Percentiles rank a stretch among this genome's conserved stretches.
Evolutionary conservation across 2,329 filamentous ascomycete species (phyloP).

Genomic region (Hypoxylon sp.): DNA sequence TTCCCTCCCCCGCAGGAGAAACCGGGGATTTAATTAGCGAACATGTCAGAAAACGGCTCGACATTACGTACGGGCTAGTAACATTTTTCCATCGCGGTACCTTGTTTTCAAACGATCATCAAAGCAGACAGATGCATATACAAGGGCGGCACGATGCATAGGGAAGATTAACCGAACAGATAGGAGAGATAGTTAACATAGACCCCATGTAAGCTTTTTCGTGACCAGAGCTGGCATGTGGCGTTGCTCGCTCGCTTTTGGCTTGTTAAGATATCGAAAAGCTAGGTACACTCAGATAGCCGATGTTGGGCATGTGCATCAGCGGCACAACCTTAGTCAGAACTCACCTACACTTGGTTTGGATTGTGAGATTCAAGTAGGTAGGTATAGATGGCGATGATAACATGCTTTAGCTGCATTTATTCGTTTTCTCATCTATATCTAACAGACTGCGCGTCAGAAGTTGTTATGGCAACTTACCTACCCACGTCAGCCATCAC

Average conservation of each 20-base stretch:
- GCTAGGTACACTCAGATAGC: conserved; percentile 7
- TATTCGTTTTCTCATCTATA: not conserved
- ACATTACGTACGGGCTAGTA: conserved; percentile 10
- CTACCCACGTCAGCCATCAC: no score
- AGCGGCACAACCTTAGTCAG: not conserved
- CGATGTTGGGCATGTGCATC: conserved; percentile 17
- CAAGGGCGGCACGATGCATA: not conserved
- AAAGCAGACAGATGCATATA: not conserved
- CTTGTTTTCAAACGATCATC: not conserved
- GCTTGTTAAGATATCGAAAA: not conserved
- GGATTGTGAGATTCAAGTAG: not conserved
- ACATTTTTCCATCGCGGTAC: conserved; percentile 1
- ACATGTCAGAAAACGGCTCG: conserved; percentile 3
- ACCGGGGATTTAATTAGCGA: conserved; percentile 25
- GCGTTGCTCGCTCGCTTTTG: not conserved
- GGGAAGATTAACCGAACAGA: not conserved
- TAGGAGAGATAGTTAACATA: not conserved
- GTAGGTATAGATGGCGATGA: not conserved
- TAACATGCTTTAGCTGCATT: not conserved
- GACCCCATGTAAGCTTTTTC: conserved; percentile 16
- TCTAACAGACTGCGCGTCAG: not conserved
- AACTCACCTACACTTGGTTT: not conserved
- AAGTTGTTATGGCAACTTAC: not conserved
- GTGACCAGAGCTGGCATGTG: not conserved
- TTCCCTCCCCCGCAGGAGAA: not conserved